Evolutionary conservation across 305 asterid genomes (phyloP).

Genomic region (Solanum hybrid): DNA sequence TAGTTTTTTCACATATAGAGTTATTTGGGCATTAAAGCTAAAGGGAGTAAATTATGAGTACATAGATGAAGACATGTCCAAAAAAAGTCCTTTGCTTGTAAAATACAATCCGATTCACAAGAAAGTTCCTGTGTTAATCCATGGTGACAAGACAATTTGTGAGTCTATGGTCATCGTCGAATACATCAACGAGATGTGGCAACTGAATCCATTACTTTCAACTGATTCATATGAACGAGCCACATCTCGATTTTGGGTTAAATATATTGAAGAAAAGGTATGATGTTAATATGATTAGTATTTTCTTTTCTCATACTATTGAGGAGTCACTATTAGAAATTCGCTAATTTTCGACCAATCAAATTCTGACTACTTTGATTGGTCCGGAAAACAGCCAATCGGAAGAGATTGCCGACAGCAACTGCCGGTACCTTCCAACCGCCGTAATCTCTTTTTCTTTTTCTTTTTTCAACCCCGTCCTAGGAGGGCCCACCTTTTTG

Average conservation of each 20-base stretch:
- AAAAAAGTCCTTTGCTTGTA: slow-evolving; percentile 28
- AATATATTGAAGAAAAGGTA: slow-evolving; percentile 31
- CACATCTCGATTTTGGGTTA: slow-evolving; percentile 32
- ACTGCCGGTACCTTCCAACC: too few relatives aligned
- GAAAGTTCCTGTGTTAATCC: slow-evolving; percentile 36
- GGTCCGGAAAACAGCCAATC: too few relatives aligned
- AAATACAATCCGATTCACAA: slow-evolving; percentile 33
- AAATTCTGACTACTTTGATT: too few relatives aligned
- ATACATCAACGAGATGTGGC: slow-evolving; percentile 41
- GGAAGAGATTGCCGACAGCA: too few relatives aligned
- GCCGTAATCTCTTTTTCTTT: too few relatives aligned
- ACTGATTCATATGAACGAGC: slow-evolving; percentile 28
- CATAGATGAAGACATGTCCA: slow-evolving; percentile 27
- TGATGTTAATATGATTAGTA: background rate
- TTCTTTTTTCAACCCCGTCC: too few relatives aligned
- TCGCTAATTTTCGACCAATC: too few relatives aligned
- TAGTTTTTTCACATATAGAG: slow-evolving; percentile 3
- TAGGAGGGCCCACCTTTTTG: too few relatives aligned
- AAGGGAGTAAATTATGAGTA: background rate
- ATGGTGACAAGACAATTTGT: slow-evolving; percentile 21
- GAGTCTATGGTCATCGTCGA: slow-evolving; percentile 35
- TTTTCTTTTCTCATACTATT: too few relatives aligned
- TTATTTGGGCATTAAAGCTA: slow-evolving; percentile 2
- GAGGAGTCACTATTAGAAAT: too few relatives aligned
- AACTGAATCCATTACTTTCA: slow-evolving; percentile 25